Percentiles rank a stretch among this genome's conserved stretches.
Evolutionary conservation across 2,329 filamentous ascomycete species (phyloP).

Genomic region (Venturiaceae sp.): DNA sequence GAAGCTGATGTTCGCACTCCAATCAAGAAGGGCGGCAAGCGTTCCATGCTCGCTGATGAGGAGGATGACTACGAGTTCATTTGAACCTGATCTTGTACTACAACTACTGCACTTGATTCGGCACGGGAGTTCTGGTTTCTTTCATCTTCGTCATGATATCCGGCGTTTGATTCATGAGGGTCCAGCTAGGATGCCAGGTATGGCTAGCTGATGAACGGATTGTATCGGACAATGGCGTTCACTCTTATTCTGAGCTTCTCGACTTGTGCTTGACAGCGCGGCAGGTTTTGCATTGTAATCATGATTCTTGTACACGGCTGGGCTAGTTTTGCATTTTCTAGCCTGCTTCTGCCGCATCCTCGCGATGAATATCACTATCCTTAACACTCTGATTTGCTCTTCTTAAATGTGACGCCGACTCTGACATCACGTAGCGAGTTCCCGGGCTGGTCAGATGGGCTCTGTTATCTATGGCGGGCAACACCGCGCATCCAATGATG

Average conservation of each 20-base stretch:
- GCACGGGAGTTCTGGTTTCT: background rate
- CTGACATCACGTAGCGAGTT: background rate
- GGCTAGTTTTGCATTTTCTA: too few relatives aligned
- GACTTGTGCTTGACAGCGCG: background rate
- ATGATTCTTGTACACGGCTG: background rate
- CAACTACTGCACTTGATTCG: background rate
- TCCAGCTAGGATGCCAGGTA: background rate
- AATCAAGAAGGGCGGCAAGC: conserved; percentile 19
- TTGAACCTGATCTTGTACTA: conserved; percentile 15
- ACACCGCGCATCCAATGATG: background rate
- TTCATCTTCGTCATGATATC: background rate
- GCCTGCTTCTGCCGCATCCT: background rate
- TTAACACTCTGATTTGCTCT: background rate
- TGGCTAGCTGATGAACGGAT: background rate
- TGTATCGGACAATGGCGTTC: background rate
- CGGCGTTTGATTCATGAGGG: background rate
- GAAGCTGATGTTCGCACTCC: conserved; percentile 24
- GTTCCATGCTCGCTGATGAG: conserved; percentile 18
- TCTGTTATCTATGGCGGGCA: background rate
- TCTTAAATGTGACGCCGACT: background rate
- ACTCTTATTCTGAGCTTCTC: background rate
- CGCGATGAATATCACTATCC: background rate
- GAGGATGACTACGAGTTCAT: conserved; percentile 33
- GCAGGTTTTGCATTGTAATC: background rate
- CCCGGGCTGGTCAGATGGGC: background rate